A percentile compares a stretch with the other conserved stretches of the same genome.
Evolutionary conservation across 75 land plant genomes (phyloP).

Genomic region (Selaginella moellendorffii): DNA sequence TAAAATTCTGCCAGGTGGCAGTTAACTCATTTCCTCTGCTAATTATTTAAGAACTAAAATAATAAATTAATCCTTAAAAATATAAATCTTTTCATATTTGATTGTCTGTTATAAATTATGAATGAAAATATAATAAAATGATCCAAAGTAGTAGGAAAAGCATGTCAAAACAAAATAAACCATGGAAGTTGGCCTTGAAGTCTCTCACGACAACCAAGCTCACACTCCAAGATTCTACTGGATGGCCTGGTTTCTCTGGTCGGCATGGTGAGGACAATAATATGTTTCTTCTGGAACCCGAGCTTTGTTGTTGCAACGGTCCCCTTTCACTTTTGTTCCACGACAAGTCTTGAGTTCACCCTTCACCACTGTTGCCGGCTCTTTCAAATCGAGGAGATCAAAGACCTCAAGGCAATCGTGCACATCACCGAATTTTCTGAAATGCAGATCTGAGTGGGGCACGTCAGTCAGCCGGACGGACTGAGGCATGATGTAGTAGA

Average conservation of each 20-base stretch:
- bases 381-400: neutral
- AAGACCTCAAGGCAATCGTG: neutral
- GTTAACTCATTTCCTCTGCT: too few relatives aligned
- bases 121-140: too few relatives aligned
- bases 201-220: too few relatives aligned
- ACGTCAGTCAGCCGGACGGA: neutral
- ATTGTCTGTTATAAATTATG: too few relatives aligned
- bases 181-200: too few relatives aligned
- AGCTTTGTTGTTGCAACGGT: neutral
- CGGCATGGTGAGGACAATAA: constrained; percentile 1
- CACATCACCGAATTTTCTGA: neutral
- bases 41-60: too few relatives aligned
- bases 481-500: neutral
- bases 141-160: too few relatives aligned
- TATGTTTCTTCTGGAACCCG: neutral
- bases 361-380: constrained; percentile 1
- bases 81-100: too few relatives aligned
- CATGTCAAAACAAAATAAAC: too few relatives aligned
- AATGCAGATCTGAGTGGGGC: neutral
- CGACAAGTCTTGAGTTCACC: neutral
- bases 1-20: too few relatives aligned
- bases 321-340: neutral
- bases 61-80: too few relatives aligned
- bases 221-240: too few relatives aligned
- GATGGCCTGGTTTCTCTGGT: neutral